Conservation (phyloP, 2,329 filamentous ascomycete species). For the Ilyonectria robusta region DNA sequence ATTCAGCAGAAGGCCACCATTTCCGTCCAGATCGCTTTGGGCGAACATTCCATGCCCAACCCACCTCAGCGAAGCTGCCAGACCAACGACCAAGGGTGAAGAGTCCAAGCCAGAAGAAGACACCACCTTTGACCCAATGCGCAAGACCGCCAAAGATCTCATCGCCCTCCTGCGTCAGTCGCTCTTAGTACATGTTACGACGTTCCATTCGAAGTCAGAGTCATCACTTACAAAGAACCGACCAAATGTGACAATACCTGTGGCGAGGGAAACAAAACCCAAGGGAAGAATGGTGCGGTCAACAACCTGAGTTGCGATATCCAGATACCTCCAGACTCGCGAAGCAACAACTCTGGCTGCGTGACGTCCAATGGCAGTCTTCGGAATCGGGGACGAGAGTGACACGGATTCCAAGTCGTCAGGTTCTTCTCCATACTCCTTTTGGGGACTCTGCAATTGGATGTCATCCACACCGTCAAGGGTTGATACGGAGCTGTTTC, state of each 20-base stretch:
- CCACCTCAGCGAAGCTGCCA: slow-evolving; percentile 89
- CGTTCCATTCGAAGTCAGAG: not conserved
- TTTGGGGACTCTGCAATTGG: slow-evolving; percentile 55
- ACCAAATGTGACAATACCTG: slow-evolving; percentile 82
- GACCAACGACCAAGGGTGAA: slow-evolving; percentile 91
- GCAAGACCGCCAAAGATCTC: slow-evolving; percentile 87
- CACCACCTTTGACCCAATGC: slow-evolving; percentile 93
- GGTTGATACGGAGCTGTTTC: slow-evolving; percentile 75
- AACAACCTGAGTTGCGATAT: slow-evolving; percentile 74
- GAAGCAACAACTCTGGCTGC: slow-evolving; percentile 70
- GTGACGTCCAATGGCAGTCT: slow-evolving; percentile 67
- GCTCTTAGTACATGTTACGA: slow-evolving; percentile 15
- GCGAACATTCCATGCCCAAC: slow-evolving; percentile 95
- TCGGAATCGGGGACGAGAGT: slow-evolving; percentile 53
- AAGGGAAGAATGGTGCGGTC: slow-evolving; percentile 85
- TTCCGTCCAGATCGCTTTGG: slow-evolving; percentile 70
- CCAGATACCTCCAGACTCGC: slow-evolving; percentile 70
- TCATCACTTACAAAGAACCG: slow-evolving; percentile 82
- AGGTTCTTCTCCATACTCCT: slow-evolving; percentile 66
- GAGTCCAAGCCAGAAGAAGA: slow-evolving; percentile 95
- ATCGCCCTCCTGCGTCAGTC: slow-evolving; percentile 68
- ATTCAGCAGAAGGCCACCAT: slow-evolving; percentile 87
- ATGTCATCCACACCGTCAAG: slow-evolving; percentile 58
- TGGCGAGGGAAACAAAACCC: slow-evolving; percentile 80
- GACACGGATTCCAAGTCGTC: slow-evolving; percentile 54